Conservation (phyloP, 176 grass and related monocot genomes). For the Aechmea fasciata region DNA sequence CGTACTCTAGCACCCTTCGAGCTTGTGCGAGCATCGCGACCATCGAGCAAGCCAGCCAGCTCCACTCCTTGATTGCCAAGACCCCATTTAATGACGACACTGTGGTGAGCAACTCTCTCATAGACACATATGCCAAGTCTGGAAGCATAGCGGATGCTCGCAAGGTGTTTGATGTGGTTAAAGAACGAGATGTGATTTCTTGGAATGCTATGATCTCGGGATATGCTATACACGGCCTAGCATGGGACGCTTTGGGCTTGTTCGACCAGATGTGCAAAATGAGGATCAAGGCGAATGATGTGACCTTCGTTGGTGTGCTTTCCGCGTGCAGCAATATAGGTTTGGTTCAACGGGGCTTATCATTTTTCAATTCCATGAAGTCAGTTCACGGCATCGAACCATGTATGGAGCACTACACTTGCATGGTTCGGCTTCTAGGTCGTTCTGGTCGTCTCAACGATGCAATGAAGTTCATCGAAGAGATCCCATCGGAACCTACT, state of each 20-base stretch:
- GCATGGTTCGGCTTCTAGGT: conserved; percentile 29
- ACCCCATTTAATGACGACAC: conserved; percentile 43
- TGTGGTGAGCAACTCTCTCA: conserved; percentile 54
- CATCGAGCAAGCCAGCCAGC: conserved; percentile 39
- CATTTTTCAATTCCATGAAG: conserved; percentile 19
- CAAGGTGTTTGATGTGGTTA: conserved; percentile 30
- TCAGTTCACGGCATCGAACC: conserved; percentile 15
- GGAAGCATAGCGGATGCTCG: conserved; percentile 49
- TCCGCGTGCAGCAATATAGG: conserved; percentile 18
- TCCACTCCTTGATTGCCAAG: conserved; percentile 61
- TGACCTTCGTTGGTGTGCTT: conserved; percentile 21
- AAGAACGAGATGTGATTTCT: conserved; percentile 24
- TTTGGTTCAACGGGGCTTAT: conserved; percentile 16
- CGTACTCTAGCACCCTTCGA: conserved; percentile 57
- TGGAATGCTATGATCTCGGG: conserved; percentile 34
- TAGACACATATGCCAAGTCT: conserved; percentile 76
- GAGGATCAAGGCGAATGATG: conserved; percentile 13
- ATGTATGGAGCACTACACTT: conserved; percentile 35
- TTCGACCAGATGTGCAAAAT: conserved; percentile 11
- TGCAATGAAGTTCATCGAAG: conserved; percentile 19
- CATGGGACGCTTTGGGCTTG: conserved; percentile 16
- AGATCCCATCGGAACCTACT: conserved; percentile 22
- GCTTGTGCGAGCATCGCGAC: conserved; percentile 54
- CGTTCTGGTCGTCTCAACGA: conserved; percentile 23
- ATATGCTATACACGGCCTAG: conserved; percentile 26